A percentile compares a stretch with the other conserved stretches of the same genome.
These are phyloP conservation scores for Penicillium sp. DNA, from an alignment of 2,329 filamentous ascomycete species.

Conservation along the genomic window DNA sequence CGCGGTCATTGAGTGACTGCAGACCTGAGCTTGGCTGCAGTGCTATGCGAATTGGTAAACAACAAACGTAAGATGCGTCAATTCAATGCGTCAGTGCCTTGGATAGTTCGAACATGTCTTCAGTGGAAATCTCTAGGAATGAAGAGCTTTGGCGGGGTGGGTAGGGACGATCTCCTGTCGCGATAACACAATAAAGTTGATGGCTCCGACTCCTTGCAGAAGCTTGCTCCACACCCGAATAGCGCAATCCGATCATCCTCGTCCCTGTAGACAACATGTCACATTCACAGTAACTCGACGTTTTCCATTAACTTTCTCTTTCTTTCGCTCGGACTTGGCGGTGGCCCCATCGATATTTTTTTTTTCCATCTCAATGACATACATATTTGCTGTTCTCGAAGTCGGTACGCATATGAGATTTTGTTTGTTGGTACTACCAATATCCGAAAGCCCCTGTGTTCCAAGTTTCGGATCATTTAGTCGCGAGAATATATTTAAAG, in stretches of 20 bases:
- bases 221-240: conserved; percentile 8
- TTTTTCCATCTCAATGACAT: not conserved
- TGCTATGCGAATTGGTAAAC: not conserved
- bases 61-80: not conserved
- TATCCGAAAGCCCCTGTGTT: not conserved
- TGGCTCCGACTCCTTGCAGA: conserved; percentile 11
- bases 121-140: not conserved
- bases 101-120: not conserved
- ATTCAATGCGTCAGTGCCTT: conserved; percentile 1
- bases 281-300: not conserved
- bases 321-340: not conserved
- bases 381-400: not conserved
- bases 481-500: not conserved
- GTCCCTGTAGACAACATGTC: conserved; percentile 4
- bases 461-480: not conserved
- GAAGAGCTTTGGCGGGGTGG: not conserved
- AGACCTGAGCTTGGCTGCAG: conserved; percentile 4
- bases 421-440: not conserved
- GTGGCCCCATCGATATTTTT: not conserved
- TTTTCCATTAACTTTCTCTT: not conserved
- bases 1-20: not conserved
- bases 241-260: conserved; percentile 6
- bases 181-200: conserved; percentile 4
- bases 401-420: not conserved
- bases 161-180: not conserved